Conservation (phyloP, 768 basidiomycete genomes). For the Podaxis sp. region DNA sequence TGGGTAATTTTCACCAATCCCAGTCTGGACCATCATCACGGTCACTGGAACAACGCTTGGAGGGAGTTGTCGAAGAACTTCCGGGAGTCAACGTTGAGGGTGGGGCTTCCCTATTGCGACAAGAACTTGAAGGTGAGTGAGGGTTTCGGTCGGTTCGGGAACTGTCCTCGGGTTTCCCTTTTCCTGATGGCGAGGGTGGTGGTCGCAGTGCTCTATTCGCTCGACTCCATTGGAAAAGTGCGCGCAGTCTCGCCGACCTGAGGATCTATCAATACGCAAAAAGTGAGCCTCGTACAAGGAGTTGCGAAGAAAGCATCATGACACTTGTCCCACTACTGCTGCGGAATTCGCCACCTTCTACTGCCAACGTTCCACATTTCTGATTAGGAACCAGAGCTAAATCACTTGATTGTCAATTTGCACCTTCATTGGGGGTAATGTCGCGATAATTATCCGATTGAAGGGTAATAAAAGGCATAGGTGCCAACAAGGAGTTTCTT, state of each 20-base stretch:
- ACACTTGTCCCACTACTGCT: slow-evolving; percentile 6
- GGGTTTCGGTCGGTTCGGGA: not conserved
- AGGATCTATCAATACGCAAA: not conserved
- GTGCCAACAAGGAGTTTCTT: not conserved
- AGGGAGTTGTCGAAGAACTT: not conserved
- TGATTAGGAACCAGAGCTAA: not conserved
- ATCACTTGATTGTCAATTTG: not conserved
- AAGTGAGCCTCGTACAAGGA: not conserved
- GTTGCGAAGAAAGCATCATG: not conserved
- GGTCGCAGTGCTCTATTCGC: not conserved
- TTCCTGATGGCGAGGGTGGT: not conserved
- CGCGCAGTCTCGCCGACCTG: slow-evolving; percentile 1
- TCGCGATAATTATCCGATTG: slow-evolving; percentile 8
- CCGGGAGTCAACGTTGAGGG: not conserved
- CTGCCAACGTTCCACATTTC: not conserved
- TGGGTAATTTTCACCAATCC: slow-evolving; percentile 14
- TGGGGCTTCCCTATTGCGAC: not conserved
- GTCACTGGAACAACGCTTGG: not conserved
- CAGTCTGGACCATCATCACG: slow-evolving; percentile 11
- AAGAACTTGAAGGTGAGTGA: not conserved
- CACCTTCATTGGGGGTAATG: not conserved
- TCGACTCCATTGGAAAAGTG: slow-evolving; percentile 12
- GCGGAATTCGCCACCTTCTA: not conserved
- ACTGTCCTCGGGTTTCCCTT: not conserved
- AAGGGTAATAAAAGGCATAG: not conserved